These are phyloP conservation scores for Cadophora sp. DNA, from an alignment of 2,329 filamentous ascomycete species.

Conservation along the genomic window DNA sequence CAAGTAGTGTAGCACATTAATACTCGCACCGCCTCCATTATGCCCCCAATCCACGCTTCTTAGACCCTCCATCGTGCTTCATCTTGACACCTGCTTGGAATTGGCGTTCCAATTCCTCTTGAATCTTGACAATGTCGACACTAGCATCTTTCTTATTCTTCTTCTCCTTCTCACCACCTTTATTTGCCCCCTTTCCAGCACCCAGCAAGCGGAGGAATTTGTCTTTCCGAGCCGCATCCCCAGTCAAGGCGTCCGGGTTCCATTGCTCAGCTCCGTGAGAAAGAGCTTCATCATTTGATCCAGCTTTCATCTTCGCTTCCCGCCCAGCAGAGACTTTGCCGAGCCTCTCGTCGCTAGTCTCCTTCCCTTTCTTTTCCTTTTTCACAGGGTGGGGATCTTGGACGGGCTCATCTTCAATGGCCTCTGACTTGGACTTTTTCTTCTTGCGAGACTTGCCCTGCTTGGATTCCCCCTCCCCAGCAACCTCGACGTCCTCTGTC, in stretches of 20 bases:
- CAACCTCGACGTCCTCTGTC: constrained; percentile 12
- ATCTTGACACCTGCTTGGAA: constrained; percentile 47
- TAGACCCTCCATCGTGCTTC: constrained; percentile 47
- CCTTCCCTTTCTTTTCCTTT: constrained; percentile 14
- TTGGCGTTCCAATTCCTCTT: constrained; percentile 47
- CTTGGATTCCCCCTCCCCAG: constrained; percentile 7
- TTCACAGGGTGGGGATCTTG: constrained; percentile 21
- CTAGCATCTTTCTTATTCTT: constrained; percentile 27
- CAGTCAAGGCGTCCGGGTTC: constrained; percentile 43
- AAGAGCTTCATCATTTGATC: background rate
- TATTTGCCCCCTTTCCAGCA: constrained; percentile 38
- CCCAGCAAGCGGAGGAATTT: constrained; percentile 48
- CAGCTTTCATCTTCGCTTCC: constrained; percentile 18
- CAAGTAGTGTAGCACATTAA: background rate
- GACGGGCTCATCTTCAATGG: constrained; percentile 25
- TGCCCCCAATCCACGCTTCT: constrained; percentile 47
- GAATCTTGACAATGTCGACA: constrained; percentile 39
- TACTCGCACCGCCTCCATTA: constrained; percentile 27
- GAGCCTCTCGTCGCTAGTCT: constrained; percentile 23
- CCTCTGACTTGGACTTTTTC: constrained; percentile 27
- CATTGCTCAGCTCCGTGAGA: constrained; percentile 36
- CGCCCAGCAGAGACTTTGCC: constrained; percentile 20
- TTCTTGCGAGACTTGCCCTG: constrained; percentile 27
- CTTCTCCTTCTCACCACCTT: constrained; percentile 24
- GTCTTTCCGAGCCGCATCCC: constrained; percentile 43